Evolutionary conservation across 2,329 filamentous ascomycete species (phyloP), one percentile per base, ranked within the genome.

Genomic region (Fusarium mexicanum): DNA sequence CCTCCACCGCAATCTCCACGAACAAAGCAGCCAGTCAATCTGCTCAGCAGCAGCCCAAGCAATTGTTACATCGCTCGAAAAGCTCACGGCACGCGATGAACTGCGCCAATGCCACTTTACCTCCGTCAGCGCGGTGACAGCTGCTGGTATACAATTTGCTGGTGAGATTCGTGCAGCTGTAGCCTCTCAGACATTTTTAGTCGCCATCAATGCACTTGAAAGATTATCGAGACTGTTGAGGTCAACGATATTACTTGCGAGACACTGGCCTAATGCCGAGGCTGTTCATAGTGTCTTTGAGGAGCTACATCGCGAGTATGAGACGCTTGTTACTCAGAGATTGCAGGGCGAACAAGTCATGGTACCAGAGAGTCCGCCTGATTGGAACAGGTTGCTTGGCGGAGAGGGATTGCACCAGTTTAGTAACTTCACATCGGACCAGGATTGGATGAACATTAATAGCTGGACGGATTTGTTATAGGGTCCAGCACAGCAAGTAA

Each of bases 231-330:
- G 76, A 6, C 7, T 78, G 0, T 24, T 78, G 4, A 60, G 73
- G 6, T 76, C 71, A 5, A 65, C 75, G 0, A 74, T 71, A 26
- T 40, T 76, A 8, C 64, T 78, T 0, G 72, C 76, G 0, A 47
- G 61, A 1, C 74, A 78, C 5, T 78, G 76, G 76, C 76, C 76
- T 1, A 78, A 78, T 18, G 76, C 76, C 0, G 76, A 78, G 13
- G 75, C 76, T 12, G 76, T 78, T 2, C 76, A 78, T 33, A 78
- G 74, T 22, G 76, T 78, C 4, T 78, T 78, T 57, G 76, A 77
- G 13, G 76, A 78, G 8, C 40, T 78, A 2, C 76, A 78, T 22
- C 69, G 63, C 1, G 76, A 78, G 16, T 78, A 78, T 12, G 75
- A 78, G 40, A 75, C 61, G 0, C 63, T 78, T n/a, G 75, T 78